These are phyloP conservation scores for Xerocomellus intermedius DNA, from an alignment of 768 basidiomycete species.

Conservation along the genomic window DNA sequence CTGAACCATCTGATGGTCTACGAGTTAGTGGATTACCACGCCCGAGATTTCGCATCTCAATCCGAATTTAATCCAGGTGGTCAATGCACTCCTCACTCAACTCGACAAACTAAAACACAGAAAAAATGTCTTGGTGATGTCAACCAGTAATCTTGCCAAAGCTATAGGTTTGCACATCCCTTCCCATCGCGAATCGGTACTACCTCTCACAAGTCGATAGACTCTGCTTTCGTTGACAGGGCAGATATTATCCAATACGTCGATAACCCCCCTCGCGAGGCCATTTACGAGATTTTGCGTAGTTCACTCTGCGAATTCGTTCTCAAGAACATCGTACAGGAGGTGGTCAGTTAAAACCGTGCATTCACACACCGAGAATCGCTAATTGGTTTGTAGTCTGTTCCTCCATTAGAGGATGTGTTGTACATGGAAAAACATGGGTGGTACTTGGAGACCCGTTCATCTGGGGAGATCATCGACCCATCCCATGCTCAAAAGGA, in stretches of 20 bases:
- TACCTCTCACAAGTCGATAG: constrained; percentile 39
- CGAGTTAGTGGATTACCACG: constrained; percentile 51
- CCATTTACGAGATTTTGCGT: constrained; percentile 89
- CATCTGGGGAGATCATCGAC: constrained; percentile 7
- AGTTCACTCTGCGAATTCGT: constrained; percentile 82
- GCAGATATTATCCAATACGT: constrained; percentile 97
- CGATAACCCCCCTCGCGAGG: constrained; percentile 86
- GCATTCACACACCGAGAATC: background rate
- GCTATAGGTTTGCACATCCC: constrained; percentile 73
- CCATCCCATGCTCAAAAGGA: constrained; percentile 50
- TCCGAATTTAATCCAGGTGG: constrained; percentile 61
- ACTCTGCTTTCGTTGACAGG: constrained; percentile 93
- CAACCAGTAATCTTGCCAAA: constrained; percentile 92
- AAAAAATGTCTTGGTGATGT: constrained; percentile 94
- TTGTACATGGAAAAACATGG: constrained; percentile 20
- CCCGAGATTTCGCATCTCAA: background rate
- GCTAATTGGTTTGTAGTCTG: constrained; percentile 40
- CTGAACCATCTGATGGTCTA: constrained; percentile 92
- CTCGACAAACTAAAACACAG: constrained; percentile 91
- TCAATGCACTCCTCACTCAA: constrained; percentile 95
- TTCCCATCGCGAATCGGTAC: background rate
- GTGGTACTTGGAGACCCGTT: constrained; percentile 3
- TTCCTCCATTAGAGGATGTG: constrained; percentile 61
- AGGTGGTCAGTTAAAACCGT: constrained; percentile 47
- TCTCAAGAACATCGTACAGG: constrained; percentile 62